Percentiles rank a stretch among this genome's conserved stretches.
These are phyloP conservation scores for Fusarium compactum DNA, from an alignment of 2,329 filamentous ascomycete species.

Conservation along the genomic window DNA sequence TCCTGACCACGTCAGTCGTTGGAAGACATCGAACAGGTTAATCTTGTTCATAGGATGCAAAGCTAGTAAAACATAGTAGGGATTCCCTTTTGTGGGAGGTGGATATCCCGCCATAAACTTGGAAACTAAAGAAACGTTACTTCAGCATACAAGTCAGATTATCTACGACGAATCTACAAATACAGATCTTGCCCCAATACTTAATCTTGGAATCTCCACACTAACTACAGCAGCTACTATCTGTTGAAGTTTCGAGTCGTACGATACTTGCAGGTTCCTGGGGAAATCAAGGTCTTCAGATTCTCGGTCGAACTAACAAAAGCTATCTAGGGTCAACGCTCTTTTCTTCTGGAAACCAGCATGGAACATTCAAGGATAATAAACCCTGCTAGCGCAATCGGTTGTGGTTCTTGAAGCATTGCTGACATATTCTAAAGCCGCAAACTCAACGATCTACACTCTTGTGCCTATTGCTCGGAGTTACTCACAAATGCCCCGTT, in stretches of 20 bases:
- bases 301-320: slow-evolving; percentile 13
- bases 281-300: slow-evolving; percentile 1
- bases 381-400: slow-evolving; percentile 42
- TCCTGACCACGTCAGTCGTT: slow-evolving; percentile 19
- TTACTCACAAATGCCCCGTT: not conserved
- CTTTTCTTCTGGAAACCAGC: slow-evolving; percentile 25
- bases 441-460: slow-evolving; percentile 4
- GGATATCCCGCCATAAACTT: not conserved
- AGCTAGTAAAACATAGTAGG: slow-evolving; percentile 19
- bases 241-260: not conserved
- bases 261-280: not conserved
- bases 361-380: slow-evolving; percentile 27
- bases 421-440: slow-evolving; percentile 29
- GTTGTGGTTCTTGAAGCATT: slow-evolving; percentile 13
- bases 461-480: not conserved
- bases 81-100: slow-evolving; percentile 17
- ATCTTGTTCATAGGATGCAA: slow-evolving; percentile 9
- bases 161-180: not conserved
- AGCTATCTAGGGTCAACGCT: slow-evolving; percentile 1
- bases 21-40: not conserved
- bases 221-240: not conserved
- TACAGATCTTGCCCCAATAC: not conserved
- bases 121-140: not conserved
- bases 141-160: not conserved
- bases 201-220: not conserved